Base-by-base conservation (phyloP, 768 basidiomycete species). In the Mycena alexandri region DNA sequence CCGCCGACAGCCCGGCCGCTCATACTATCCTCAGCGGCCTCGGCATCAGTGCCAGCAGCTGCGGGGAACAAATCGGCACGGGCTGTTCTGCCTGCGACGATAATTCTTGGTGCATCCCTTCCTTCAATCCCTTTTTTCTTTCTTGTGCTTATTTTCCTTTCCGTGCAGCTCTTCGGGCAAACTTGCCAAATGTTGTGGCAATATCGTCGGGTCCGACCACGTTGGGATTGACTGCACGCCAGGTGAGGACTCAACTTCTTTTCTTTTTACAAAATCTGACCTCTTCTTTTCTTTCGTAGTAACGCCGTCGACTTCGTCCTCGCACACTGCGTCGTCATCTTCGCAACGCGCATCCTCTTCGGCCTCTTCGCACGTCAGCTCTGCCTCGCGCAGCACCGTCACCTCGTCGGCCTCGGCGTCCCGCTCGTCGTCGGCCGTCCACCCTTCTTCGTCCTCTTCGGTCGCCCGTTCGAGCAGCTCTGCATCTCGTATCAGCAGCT, bases 21-120 rank as follows among this genome's bases (percentile, higher is more conserved):
- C 14, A 17, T 16, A 50, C 13, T n/a, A 38, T 36, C 33, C 51
- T 67, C 52, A 38, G 44, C n/a, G 44, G 19, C 5, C 59, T 67
- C 8, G 65, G 59, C 1, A 53, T 67, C 25, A 11, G 11, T 21
- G 14, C 43, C 24, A 56, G 41, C 47, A 60, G 58, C 36, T 67
- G 65, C 22, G 65, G 65, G 1, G 51, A 47, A 44, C 46, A 61
- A 16, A 54, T 67, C 38, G 65, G 58, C 5, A 33, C 29, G 3
- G 46, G 59, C 9, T 67, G 59, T 33, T 24, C 38, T 16, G 53
- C 51, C 21, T 44, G 33, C 14, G 41, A 59, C 8, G 52, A 36
- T n/a, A 51, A 51, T 41, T 52, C 56, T 25, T 67, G 65, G 65
- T 61, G 36, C 25, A 21, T 29, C 22, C 44, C 8, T 46, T n/a